Evolutionary conservation across 345 rosid species (phyloP).

Genomic region (Sisymbrium altissimum): DNA sequence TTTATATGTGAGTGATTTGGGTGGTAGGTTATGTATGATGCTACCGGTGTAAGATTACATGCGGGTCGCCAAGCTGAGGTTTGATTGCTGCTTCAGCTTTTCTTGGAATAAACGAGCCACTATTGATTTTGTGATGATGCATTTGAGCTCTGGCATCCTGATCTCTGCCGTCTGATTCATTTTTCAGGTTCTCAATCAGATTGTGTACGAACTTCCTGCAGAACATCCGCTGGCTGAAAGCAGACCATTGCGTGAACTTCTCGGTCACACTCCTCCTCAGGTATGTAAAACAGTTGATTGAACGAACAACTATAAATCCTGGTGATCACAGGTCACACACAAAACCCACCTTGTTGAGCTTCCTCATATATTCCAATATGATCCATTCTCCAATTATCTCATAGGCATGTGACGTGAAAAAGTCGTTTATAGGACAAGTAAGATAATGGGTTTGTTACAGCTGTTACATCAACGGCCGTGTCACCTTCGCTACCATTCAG

Average conservation of each 20-base stretch:
- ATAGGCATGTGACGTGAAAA: not conserved
- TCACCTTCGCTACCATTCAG: not conserved
- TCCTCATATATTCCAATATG: not conserved
- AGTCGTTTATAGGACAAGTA: not conserved
- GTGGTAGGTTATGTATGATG: slow-evolving; percentile 85
- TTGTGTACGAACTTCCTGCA: slow-evolving; percentile 83
- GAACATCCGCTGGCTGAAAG: slow-evolving; percentile 91
- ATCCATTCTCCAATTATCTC: not conserved
- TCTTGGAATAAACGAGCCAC: too few relatives aligned
- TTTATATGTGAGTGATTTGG: not conserved
- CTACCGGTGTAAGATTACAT: slow-evolving; percentile 82
- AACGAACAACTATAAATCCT: not conserved
- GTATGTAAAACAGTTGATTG: slow-evolving; percentile 30
- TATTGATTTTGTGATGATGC: not conserved
- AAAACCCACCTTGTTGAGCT: not conserved
- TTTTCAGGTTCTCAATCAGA: slow-evolving; percentile 84
- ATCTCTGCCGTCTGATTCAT: not conserved
- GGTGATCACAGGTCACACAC: not conserved
- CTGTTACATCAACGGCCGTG: too few relatives aligned
- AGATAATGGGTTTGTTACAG: not conserved
- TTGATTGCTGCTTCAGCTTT: not conserved
- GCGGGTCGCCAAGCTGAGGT: slow-evolving; percentile 99
- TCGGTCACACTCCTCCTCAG: slow-evolving; percentile 91
- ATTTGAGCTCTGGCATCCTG: not conserved
- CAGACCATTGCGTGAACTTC: slow-evolving; percentile 82